Conservation (phyloP, 176 grass and related monocot species). For the Chrysopogon serrulatus region DNA sequence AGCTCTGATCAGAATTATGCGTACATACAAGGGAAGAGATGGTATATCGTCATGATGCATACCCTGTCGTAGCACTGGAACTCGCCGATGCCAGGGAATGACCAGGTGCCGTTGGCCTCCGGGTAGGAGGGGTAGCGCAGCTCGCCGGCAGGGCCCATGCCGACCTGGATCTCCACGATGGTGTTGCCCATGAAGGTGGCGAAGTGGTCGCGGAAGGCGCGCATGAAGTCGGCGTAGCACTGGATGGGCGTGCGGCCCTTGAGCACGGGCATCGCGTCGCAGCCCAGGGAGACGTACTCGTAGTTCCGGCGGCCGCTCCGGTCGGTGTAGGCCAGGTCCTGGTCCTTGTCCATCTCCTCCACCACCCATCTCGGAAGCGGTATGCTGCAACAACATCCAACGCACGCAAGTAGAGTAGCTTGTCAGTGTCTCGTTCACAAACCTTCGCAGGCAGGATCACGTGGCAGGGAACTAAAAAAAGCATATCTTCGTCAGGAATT, state of each 20-base stretch:
- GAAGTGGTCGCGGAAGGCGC: constrained; percentile 79
- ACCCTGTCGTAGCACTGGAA: constrained; percentile 90
- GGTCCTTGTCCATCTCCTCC: constrained; percentile 74
- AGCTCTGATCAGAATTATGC: no score
- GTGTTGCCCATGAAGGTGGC: constrained; percentile 58
- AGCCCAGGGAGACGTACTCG: constrained; percentile 79
- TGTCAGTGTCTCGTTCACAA: not conserved
- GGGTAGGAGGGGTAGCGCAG: constrained; percentile 89
- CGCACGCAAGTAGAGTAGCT: not conserved
- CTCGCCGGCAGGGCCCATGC: constrained; percentile 81
- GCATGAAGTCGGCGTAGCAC: constrained; percentile 93
- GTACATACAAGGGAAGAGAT: no score
- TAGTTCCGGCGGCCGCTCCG: constrained; percentile 75
- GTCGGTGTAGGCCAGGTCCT: constrained; percentile 76
- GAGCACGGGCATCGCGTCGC: constrained; percentile 73
- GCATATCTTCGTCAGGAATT: not conserved
- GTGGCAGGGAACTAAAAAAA: not conserved
- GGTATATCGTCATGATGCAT: no score
- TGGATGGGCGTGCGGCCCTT: constrained; percentile 67
- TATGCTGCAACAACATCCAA: constrained; percentile 21
- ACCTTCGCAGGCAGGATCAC: not conserved
- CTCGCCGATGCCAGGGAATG: constrained; percentile 68
- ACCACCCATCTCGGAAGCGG: constrained; percentile 66
- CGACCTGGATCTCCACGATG: constrained; percentile 83
- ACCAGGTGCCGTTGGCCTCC: constrained; percentile 61